phyloP scores from a whole-genome alignment of 495 filamentous ascomycete species.

The Trichoderma parareesei region DNA sequence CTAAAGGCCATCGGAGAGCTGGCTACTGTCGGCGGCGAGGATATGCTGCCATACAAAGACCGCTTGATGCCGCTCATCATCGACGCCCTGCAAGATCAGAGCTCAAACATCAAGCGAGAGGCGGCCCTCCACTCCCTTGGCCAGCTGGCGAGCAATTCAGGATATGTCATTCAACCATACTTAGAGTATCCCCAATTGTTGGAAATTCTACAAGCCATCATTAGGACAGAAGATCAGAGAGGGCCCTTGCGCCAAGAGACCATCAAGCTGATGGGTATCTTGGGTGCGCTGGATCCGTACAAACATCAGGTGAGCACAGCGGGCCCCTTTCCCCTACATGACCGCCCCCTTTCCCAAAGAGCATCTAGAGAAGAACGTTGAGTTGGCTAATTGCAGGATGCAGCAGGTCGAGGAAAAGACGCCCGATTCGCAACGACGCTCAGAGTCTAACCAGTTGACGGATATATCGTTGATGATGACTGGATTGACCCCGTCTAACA shows the following conservation, averaged over 20 bases:
- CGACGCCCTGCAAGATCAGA: conserved; percentile 83
- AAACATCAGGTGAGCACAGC: conserved; percentile 63
- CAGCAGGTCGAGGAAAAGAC: conserved; percentile 53
- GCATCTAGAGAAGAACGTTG: conserved; percentile 34
- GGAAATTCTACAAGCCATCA: conserved; percentile 85
- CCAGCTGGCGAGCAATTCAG: conserved; percentile 85
- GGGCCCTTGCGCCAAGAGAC: conserved; percentile 83
- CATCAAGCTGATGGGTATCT: conserved; percentile 88
- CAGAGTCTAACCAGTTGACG: conserved; percentile 60
- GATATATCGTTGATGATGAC: conserved; percentile 98
- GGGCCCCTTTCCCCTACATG: conserved; percentile 14
- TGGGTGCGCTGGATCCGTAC: conserved; percentile 95
- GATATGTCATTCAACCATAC: conserved; percentile 97
- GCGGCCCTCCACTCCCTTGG: conserved; percentile 86
- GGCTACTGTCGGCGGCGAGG: conserved; percentile 82
- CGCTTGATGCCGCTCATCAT: conserved; percentile 92
- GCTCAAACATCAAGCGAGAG: conserved; percentile 78
- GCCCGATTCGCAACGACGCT: conserved; percentile 52
- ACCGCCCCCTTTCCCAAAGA: background rate
- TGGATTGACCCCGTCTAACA: conserved; percentile 89
- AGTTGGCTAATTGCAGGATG: conserved; percentile 36
- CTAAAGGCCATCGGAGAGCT: conserved; percentile 88
- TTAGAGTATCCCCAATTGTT: conserved; percentile 88
- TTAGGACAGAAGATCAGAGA: conserved; percentile 74
- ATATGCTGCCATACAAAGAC: conserved; percentile 81